Base-by-base conservation (phyloP, 2,329 filamentous ascomycete genomes). In the Metarhizium humberi region DNA sequence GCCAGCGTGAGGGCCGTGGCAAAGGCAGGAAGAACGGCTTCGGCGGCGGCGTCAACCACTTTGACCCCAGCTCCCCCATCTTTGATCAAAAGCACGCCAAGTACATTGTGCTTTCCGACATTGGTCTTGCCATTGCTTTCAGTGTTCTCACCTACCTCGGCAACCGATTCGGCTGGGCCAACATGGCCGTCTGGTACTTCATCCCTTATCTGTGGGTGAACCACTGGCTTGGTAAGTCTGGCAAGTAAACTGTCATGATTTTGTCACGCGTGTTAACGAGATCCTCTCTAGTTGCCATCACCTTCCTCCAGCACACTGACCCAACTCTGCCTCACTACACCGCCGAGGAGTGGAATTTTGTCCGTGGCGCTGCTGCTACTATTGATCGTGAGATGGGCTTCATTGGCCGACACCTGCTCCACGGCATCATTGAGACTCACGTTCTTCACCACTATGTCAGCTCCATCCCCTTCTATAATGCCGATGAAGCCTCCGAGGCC, bases 301-400 rank as follows among this genome's bases (percentile, higher is more conserved):
- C 92, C 63, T 97, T 85, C 81, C 85, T 97, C 60, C 92, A 97
- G 76, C 92, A 97, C 82, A 96, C 92, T 68, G 92, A 97, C 71
- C 92, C 92, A 50, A 84, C 87, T 46, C 87, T 97, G 49, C 92
- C 92, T 58, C 92, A 97, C 80, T 97, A 97, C 80, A 82, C 86
- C 55, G 81, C 84, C 58, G 81, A 88, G 60, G 82, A 87, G 66
- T 97, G 92, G 92, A 95, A 87, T 76, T 97, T 91, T 69, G 85
- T 92, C 61, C 91, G 92, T 63, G 92, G 92, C 65, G 92, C 92
- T 56, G 92, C 91, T 57, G 92, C 92, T 56, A 97, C 92, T 59
- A 96, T 97, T 66, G 92, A 97, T 69, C 92, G 92, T 66, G 92
- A 97, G 72, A 95, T 96, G 68, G 92, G 92, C 59, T 96, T 96